Evolutionary conservation across 129 eudicot species (phyloP).

Genomic region (Helichrysum umbraculigerum): DNA sequence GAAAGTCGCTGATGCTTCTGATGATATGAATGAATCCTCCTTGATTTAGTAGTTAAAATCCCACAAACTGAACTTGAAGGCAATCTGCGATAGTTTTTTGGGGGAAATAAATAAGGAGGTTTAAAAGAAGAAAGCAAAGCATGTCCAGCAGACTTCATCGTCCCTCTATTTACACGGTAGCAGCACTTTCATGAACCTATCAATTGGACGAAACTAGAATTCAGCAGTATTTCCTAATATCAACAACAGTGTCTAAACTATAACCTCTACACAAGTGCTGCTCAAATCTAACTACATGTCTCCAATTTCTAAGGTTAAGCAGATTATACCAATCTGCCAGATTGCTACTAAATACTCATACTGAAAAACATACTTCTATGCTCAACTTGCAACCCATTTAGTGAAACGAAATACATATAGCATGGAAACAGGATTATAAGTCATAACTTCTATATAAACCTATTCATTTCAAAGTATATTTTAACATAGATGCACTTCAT

Average conservation of each 20-base stretch:
- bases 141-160: constrained; percentile 71
- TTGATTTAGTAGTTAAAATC: constrained; percentile 44
- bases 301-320: constrained; percentile 13
- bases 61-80: constrained; percentile 38
- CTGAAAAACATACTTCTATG: not conserved
- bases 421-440: not conserved
- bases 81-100: constrained; percentile 58
- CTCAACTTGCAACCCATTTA: constrained; percentile 11
- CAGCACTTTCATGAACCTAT: constrained; percentile 67
- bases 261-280: constrained; percentile 26
- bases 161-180: constrained; percentile 51
- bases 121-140: constrained; percentile 66
- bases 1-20: constrained; percentile 44
- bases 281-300: constrained; percentile 23
- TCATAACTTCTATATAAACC: constrained; percentile 10
- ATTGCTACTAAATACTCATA: not conserved
- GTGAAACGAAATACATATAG: not conserved
- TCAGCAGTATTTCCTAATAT: constrained; percentile 34
- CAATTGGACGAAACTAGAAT: constrained; percentile 56
- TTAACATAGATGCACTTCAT: not conserved
- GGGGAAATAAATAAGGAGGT: constrained; percentile 60
- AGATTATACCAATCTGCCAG: not conserved
- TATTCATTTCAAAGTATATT: not conserved
- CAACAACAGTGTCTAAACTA: constrained; percentile 5
- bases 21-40: constrained; percentile 36